Conservation (phyloP, 225 moss, liverwort and hornwort genomes). For the Anthoceros angustus region DNA sequence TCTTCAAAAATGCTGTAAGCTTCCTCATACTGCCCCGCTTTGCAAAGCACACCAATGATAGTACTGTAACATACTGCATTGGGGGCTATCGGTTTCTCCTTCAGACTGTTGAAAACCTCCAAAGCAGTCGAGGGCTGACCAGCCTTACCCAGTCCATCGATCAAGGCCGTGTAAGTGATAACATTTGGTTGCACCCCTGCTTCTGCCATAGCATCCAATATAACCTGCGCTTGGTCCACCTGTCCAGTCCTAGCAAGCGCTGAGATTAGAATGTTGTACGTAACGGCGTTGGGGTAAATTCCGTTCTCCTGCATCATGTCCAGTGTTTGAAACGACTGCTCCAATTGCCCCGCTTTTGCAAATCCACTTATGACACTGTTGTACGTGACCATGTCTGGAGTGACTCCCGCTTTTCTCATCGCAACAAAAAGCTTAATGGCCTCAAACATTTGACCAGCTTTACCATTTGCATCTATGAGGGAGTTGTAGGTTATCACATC, state of each 20-base stretch:
- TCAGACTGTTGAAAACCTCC: conserved; percentile 15
- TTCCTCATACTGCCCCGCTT: conserved; percentile 6
- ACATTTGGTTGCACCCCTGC: conserved; percentile 38
- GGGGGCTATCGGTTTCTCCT: conserved; percentile 12
- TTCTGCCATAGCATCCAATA: conserved; percentile 33
- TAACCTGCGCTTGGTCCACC: conserved; percentile 37
- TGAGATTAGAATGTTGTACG: conserved; percentile 16
- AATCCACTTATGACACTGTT: conserved; percentile 15
- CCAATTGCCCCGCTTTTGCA: conserved; percentile 13
- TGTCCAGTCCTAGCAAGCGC: conserved; percentile 34
- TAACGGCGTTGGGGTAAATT: conserved; percentile 9
- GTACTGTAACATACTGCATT: conserved; percentile 13
- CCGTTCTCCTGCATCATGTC: conserved; percentile 14
- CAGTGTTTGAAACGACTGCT: conserved; percentile 12
- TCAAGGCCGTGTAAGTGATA: conserved; percentile 42
- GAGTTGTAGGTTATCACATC: conserved; percentile 14
- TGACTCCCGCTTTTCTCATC: conserved; percentile 11
- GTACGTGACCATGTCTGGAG: conserved; percentile 10
- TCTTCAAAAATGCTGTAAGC: conserved; percentile 8
- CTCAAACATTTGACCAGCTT: conserved; percentile 14
- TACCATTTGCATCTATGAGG: conserved; percentile 13
- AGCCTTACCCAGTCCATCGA: conserved; percentile 40
- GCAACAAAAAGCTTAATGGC: conserved; percentile 8
- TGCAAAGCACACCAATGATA: conserved; percentile 12
- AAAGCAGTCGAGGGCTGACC: conserved; percentile 11